Conservation (phyloP, 208 protist genomes). For the Crithidia thermophila region DNA sequence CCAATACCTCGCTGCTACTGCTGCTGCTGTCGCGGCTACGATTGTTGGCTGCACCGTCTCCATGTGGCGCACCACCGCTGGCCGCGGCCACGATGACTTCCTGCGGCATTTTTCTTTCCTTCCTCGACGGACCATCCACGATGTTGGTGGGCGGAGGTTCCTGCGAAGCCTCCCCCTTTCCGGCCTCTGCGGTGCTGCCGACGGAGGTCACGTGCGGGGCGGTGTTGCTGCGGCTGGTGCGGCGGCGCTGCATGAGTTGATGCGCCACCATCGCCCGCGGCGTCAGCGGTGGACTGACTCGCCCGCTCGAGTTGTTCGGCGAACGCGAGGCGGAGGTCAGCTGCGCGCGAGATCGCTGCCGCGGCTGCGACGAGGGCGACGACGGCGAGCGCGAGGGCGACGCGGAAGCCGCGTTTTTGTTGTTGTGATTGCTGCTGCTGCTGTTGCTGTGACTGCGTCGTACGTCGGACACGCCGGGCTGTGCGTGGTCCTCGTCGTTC, state of each 20-base stretch:
- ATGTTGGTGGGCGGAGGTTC: no score
- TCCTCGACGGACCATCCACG: no score
- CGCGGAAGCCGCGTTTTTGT: no score
- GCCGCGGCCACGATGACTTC: neutral
- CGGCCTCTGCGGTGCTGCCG: neutral
- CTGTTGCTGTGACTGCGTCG: no score
- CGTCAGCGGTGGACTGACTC: constrained; percentile 27
- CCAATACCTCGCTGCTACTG: neutral
- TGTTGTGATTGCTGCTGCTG: neutral
- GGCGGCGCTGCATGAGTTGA: constrained; percentile 34
- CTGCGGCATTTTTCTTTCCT: neutral
- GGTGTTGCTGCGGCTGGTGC: constrained; percentile 31
- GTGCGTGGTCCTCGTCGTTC: no score
- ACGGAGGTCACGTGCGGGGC: constrained; percentile 29
- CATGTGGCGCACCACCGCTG: no score
- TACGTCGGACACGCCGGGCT: no score
- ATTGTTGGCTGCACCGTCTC: neutral
- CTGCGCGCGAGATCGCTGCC: neutral
- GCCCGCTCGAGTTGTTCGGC: constrained; percentile 20
- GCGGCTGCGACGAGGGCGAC: neutral
- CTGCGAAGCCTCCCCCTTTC: neutral
- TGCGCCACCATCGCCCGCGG: constrained; percentile 34
- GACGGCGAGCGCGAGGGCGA: neutral
- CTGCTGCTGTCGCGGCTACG: neutral
- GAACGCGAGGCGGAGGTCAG: constrained; percentile 4